These are phyloP conservation scores for Suillus bovinus DNA, from an alignment of 768 basidiomycete species.

Conservation along the genomic window DNA sequence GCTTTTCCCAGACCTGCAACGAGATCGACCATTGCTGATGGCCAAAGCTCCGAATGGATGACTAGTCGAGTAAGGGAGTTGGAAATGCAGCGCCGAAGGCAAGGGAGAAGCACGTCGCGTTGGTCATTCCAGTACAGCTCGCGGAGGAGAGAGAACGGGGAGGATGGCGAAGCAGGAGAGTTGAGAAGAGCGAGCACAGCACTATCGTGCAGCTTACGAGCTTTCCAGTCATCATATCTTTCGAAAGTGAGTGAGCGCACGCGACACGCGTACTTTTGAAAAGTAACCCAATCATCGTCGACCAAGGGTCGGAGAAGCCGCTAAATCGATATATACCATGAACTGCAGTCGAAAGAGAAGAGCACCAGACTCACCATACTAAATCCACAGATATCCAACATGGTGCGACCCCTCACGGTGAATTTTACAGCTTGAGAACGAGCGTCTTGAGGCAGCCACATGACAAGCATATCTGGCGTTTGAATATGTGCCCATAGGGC, in stretches of 20 bases:
- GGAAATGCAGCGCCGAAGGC: neutral
- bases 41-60: neutral
- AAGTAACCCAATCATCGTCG: neutral
- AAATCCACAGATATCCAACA: no score
- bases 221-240: neutral
- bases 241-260: neutral
- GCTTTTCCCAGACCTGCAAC: neutral
- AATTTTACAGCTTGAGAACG: neutral
- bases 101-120: neutral
- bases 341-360: neutral
- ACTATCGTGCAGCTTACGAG: neutral
- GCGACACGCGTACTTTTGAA: neutral
- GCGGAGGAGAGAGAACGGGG: neutral
- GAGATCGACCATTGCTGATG: neutral
- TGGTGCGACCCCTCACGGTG: no score
- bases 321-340: constrained; percentile 1
- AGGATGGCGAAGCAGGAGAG: neutral
- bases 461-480: neutral
- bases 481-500: neutral
- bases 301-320: neutral
- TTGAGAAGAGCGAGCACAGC: neutral
- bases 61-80: neutral
- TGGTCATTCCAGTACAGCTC: neutral
- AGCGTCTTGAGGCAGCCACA: neutral
- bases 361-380: neutral